A percentile compares a stretch with the other conserved stretches of the same genome.
phyloP scores from a whole-genome alignment of 345 rosid species.

The Cardamine chenopodiifolia region DNA sequence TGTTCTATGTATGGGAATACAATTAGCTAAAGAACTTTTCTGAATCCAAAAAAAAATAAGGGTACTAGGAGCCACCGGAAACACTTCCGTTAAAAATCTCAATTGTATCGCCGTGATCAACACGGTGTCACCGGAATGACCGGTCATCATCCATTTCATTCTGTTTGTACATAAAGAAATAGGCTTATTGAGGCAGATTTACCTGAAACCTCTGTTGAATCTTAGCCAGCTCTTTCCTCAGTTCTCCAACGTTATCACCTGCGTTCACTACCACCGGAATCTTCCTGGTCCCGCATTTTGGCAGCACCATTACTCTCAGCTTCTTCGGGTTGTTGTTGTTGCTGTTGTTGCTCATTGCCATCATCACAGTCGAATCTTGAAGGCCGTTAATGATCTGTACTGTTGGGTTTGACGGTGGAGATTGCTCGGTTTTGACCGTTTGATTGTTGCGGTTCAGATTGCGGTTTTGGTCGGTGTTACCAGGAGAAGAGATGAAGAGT shows the following conservation, averaged over 20 bases:
- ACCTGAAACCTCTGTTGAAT: slow-evolving; percentile 55
- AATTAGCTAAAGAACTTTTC: neutral
- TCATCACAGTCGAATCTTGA: neutral
- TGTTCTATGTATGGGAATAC: neutral
- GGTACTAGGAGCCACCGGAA: slow-evolving; percentile 29
- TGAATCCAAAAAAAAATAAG: neutral
- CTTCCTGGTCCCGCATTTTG: slow-evolving; percentile 55
- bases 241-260: slow-evolving; percentile 63
- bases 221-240: slow-evolving; percentile 70
- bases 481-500: slow-evolving; percentile 47
- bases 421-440: neutral
- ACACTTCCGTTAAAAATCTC: slow-evolving; percentile 58
- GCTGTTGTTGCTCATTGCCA: slow-evolving; percentile 9
- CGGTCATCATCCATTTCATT: slow-evolving; percentile 87
- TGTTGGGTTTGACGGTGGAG: slow-evolving; percentile 15
- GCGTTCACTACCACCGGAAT: slow-evolving; percentile 69
- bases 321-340: slow-evolving; percentile 50
- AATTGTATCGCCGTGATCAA: slow-evolving; percentile 63
- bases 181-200: slow-evolving; percentile 70
- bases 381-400: neutral
- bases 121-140: slow-evolving; percentile 84
- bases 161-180: slow-evolving; percentile 77
- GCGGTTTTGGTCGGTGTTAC: neutral
- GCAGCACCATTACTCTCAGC: slow-evolving; percentile 62
- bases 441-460: slow-evolving; percentile 11